These are phyloP conservation scores for Calonectria hawksworthii DNA, from an alignment of 2,329 filamentous ascomycete species.

Conservation along the genomic window DNA sequence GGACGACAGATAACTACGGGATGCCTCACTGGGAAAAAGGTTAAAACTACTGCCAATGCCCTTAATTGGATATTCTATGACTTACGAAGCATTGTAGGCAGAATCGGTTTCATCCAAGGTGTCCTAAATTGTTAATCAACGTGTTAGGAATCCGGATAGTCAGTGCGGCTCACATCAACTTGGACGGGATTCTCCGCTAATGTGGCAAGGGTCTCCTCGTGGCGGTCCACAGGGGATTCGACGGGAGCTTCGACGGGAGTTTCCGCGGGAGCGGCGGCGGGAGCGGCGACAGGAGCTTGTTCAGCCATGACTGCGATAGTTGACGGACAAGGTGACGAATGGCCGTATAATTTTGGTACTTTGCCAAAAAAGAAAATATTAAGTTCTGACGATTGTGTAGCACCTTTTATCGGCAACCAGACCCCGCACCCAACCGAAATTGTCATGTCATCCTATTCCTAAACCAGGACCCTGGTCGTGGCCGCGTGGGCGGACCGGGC, in stretches of 20 bases:
- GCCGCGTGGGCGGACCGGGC: not conserved
- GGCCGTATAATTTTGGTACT: not conserved
- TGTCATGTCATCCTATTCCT: slow-evolving; percentile 4
- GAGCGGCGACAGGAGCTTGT: not conserved
- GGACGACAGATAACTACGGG: slow-evolving; percentile 24
- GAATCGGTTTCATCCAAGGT: slow-evolving; percentile 10
- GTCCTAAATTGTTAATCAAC: slow-evolving; percentile 2
- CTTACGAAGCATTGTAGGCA: slow-evolving; percentile 19
- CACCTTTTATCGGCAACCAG: not conserved
- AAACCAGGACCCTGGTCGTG: not conserved
- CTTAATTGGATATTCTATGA: not conserved
- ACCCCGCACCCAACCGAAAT: slow-evolving; percentile 1
- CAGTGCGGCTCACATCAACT: not conserved
- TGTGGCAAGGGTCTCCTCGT: not conserved
- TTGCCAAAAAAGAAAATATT: not conserved
- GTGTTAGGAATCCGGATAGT: not conserved
- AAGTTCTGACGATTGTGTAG: not conserved
- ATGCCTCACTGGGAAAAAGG: slow-evolving; percentile 12
- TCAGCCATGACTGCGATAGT: not conserved
- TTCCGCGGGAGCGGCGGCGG: not conserved
- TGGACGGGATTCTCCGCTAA: slow-evolving; percentile 13
- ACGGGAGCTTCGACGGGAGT: not conserved
- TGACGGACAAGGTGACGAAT: too few species aligned
- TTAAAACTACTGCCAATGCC: not conserved
- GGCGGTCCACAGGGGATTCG: not conserved